Percentiles rank a stretch among this genome's conserved stretches.
Conservation (phyloP, 192 early-diverging fungal genomes). For the Rhizophagus clarus region DNA sequence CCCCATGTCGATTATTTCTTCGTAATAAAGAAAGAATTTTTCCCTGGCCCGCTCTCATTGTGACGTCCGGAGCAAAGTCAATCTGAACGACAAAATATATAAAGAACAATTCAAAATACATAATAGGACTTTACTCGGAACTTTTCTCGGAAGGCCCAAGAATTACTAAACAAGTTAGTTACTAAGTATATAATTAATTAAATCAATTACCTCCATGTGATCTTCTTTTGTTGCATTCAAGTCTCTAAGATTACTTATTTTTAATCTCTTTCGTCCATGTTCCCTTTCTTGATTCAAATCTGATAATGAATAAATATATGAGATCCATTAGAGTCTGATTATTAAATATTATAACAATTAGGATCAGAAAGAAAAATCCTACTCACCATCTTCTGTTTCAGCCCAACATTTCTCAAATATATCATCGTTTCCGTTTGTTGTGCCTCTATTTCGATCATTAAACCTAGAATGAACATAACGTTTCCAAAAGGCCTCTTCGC, state of each 20-base stretch:
- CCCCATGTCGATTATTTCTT: constrained; percentile 87
- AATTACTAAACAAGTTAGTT: no score
- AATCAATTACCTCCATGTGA: constrained; percentile 58
- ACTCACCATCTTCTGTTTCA: constrained; percentile 73
- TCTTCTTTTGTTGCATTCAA: constrained; percentile 81
- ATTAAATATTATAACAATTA: neutral
- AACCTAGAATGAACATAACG: constrained; percentile 81
- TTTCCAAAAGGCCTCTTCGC: constrained; percentile 86
- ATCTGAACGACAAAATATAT: constrained; percentile 37
- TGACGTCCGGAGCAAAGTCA: constrained; percentile 78
- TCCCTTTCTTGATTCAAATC: constrained; percentile 36
- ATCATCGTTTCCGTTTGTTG: constrained; percentile 57
- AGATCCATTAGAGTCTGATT: neutral
- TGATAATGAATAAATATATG: neutral
- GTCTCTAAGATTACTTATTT: constrained; percentile 73
- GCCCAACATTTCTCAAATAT: constrained; percentile 78
- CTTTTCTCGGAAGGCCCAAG: no score
- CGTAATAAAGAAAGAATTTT: constrained; percentile 81
- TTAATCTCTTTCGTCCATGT: constrained; percentile 45
- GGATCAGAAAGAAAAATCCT: neutral
- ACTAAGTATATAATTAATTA: constrained; percentile 11
- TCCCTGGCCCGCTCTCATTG: constrained; percentile 71
- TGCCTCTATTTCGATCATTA: constrained; percentile 77
- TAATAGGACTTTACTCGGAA: no score
- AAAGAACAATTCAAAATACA: neutral